phyloP scores from a whole-genome alignment of 148 eudicot genomes.

The Euryodendron excelsum region DNA sequence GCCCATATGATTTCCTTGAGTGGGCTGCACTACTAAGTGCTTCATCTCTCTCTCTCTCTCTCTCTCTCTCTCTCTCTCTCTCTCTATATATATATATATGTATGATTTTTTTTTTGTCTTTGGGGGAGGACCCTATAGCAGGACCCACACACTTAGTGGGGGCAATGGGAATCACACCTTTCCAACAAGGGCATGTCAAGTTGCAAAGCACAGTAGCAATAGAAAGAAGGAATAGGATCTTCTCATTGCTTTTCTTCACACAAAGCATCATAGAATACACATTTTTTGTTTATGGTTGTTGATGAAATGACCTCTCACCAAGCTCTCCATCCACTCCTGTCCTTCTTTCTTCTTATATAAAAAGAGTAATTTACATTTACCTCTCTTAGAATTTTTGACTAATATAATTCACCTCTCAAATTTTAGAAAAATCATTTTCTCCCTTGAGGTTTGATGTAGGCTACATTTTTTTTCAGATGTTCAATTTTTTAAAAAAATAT shows the following conservation, averaged over 20 bases:
- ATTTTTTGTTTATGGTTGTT: slow-evolving; percentile 16
- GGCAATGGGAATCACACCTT: slow-evolving; percentile 18
- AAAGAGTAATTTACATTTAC: too few relatives aligned
- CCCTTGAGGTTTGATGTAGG: too few relatives aligned
- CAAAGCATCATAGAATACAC: slow-evolving; percentile 21
- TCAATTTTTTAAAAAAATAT: too few relatives aligned
- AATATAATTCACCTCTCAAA: too few relatives aligned
- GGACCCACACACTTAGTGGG: slow-evolving; percentile 14
- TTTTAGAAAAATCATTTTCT: too few relatives aligned
- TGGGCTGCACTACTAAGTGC: slow-evolving; percentile 9
- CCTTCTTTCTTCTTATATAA: slow-evolving; percentile 4
- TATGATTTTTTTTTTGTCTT: too few relatives aligned
- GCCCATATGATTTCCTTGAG: slow-evolving; percentile 13
- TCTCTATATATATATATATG: too few relatives aligned
- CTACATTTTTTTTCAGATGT: too few relatives aligned
- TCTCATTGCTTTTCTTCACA: slow-evolving; percentile 10
- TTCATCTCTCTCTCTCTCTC: neutral
- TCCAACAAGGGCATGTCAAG: slow-evolving; percentile 19
- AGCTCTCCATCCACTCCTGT: slow-evolving; percentile 9
- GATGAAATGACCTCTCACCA: slow-evolving; percentile 27
- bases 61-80: too few relatives aligned
- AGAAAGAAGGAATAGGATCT: neutral
- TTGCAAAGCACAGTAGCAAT: neutral
- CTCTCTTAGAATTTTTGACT: too few relatives aligned
- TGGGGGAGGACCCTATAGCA: too few relatives aligned